A percentile compares a stretch with the other conserved stretches of the same genome.
These are phyloP conservation scores for Tolypocladium album DNA, from an alignment of 2,329 filamentous ascomycete genomes.

Conservation along the genomic window DNA sequence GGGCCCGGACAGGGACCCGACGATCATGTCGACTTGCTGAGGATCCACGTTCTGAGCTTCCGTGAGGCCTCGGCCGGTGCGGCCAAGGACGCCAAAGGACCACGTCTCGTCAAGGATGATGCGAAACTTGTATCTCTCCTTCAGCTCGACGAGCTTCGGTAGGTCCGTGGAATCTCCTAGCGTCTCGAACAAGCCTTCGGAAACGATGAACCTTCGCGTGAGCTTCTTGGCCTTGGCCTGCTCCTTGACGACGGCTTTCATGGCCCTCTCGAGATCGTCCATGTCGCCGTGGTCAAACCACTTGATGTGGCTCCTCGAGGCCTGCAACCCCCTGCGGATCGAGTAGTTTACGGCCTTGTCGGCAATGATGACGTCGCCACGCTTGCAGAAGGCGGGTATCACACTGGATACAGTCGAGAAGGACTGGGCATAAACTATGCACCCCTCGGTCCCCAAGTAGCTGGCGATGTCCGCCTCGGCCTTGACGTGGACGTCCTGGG, in stretches of 20 bases:
- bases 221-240: slow-evolving; percentile 75
- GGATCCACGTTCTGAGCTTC: slow-evolving; percentile 96
- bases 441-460: slow-evolving; percentile 76
- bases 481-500: slow-evolving; percentile 96
- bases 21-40: slow-evolving; percentile 90
- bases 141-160: slow-evolving; percentile 84
- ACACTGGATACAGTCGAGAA: slow-evolving; percentile 97
- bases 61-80: slow-evolving; percentile 83
- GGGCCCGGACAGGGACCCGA: slow-evolving; percentile 82
- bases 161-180: slow-evolving; percentile 77
- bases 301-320: slow-evolving; percentile 77
- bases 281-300: slow-evolving; percentile 98
- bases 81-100: slow-evolving; percentile 90
- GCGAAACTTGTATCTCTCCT: slow-evolving; percentile 95
- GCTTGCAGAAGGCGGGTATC: slow-evolving; percentile 93
- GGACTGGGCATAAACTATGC: slow-evolving; percentile 91
- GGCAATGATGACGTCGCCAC: slow-evolving; percentile 92
- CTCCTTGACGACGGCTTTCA: slow-evolving; percentile 79
- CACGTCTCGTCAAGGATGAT: slow-evolving; percentile 95
- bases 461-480: slow-evolving; percentile 88
- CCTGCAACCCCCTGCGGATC: slow-evolving; percentile 88
- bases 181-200: slow-evolving; percentile 88
- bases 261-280: slow-evolving; percentile 78
- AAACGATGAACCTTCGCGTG: slow-evolving; percentile 90
- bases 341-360: slow-evolving; percentile 90